Conservation (phyloP, 2,329 filamentous ascomycete genomes). For the Stagonosporopsis cucurbitacearum region DNA sequence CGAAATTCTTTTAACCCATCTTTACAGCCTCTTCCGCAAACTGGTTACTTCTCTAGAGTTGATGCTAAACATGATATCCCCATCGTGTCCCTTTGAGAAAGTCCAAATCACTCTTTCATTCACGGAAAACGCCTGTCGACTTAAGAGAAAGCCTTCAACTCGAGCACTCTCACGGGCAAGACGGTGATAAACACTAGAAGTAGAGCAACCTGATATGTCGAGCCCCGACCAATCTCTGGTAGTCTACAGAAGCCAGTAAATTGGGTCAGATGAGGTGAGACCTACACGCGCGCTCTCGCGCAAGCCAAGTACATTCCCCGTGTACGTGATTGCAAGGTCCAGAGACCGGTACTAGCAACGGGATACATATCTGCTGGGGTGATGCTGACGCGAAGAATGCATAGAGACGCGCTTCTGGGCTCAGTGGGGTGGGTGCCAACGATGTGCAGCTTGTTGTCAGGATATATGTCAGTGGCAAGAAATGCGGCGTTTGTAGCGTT, state of each 20-base stretch:
- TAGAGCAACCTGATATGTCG: too few species aligned
- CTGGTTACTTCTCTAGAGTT: too few species aligned
- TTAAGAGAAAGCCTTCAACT: too few species aligned
- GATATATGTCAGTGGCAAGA: neutral
- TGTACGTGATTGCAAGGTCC: neutral
- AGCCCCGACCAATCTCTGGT: too few species aligned
- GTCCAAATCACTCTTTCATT: too few species aligned
- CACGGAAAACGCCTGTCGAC: too few species aligned
- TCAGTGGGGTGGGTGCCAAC: neutral
- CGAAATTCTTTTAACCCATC: too few species aligned
- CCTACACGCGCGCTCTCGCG: neutral
- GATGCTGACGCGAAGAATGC: neutral
- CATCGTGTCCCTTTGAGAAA: too few species aligned
- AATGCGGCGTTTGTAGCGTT: constrained; percentile 21
- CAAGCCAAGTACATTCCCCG: neutral
- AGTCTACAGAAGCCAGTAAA: neutral
- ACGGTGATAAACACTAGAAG: too few species aligned
- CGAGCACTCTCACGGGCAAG: too few species aligned
- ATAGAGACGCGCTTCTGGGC: neutral
- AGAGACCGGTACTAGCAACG: neutral
- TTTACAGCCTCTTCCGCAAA: too few species aligned
- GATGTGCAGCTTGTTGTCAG: neutral
- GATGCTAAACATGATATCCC: too few species aligned
- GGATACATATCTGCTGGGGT: neutral
- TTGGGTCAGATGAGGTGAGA: neutral